Evolutionary conservation across 148 eudicot genomes (phyloP).

Genomic region (Persicaria tinctoria): DNA sequence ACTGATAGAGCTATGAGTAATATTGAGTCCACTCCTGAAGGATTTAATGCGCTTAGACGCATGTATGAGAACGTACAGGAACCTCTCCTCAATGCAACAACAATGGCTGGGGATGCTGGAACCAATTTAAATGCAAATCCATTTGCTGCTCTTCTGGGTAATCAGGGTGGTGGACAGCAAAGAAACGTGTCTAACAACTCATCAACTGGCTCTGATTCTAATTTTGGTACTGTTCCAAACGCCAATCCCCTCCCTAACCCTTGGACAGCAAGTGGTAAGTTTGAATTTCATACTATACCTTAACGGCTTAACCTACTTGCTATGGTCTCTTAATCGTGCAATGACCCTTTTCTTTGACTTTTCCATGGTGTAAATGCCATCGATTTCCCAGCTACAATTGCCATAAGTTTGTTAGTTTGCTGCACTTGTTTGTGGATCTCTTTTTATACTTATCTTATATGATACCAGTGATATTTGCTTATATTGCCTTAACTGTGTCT

Average conservation of each 20-base stretch:
- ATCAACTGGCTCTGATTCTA: conserved; percentile 56
- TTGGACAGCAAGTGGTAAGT: conserved; percentile 69
- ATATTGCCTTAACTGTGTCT: background rate
- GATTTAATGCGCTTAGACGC: conserved; percentile 94
- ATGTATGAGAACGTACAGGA: conserved; percentile 99
- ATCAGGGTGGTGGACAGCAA: conserved; percentile 62
- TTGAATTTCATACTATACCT: background rate
- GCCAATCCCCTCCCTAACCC: conserved; percentile 87
- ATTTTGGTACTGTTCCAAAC: conserved; percentile 51
- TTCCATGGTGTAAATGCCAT: background rate
- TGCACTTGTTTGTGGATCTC: too few relatives aligned
- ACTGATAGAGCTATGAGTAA: conserved; percentile 99
- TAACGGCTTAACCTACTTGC: background rate
- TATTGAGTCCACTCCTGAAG: conserved; percentile 94
- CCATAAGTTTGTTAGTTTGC: too few relatives aligned
- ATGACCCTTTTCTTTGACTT: background rate
- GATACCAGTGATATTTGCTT: background rate
- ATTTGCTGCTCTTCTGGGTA: conserved; percentile 79
- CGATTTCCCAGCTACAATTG: background rate
- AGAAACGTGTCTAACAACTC: conserved; percentile 51
- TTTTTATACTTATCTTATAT: too few relatives aligned
- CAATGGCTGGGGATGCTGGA: conserved; percentile 56
- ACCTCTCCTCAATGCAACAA: conserved; percentile 88
- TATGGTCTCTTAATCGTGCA: background rate
- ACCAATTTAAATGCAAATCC: conserved; percentile 59